These are phyloP conservation scores for Lunularia cruciata DNA, from an alignment of 225 moss, liverwort and hornwort species.

Conservation along the genomic window DNA sequence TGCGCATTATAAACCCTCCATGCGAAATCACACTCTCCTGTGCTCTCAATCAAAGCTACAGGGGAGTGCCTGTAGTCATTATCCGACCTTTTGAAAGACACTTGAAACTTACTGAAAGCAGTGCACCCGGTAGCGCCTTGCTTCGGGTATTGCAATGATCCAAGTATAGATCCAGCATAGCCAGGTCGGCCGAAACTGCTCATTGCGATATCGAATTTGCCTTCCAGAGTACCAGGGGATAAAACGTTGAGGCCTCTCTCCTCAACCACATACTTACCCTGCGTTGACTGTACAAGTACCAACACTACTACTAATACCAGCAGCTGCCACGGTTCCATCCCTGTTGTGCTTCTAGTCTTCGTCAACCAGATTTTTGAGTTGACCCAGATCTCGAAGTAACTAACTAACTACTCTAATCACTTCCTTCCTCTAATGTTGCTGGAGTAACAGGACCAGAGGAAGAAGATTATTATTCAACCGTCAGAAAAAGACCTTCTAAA, in stretches of 20 bases:
- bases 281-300: not conserved
- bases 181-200: conserved; percentile 48
- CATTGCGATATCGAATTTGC: conserved; percentile 34
- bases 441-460: no score
- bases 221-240: conserved; percentile 29
- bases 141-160: conserved; percentile 31
- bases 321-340: not conserved
- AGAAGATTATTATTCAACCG: no score
- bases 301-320: not conserved
- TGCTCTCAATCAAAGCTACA: conserved; percentile 42
- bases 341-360: not conserved
- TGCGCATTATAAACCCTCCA: conserved; percentile 47
- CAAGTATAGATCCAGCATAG: conserved; percentile 44
- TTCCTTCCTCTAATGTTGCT: no score
- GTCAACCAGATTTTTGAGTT: no score
- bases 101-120: conserved; percentile 32
- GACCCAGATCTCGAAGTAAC: no score
- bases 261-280: conserved; percentile 32
- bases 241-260: conserved; percentile 31
- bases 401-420: no score
- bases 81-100: conserved; percentile 30
- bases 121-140: conserved; percentile 29
- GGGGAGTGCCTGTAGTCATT: conserved; percentile 37
- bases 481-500: no score
- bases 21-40: conserved; percentile 48